Conservation (phyloP, 257 asterid genomes). For the Solanum piurae region DNA sequence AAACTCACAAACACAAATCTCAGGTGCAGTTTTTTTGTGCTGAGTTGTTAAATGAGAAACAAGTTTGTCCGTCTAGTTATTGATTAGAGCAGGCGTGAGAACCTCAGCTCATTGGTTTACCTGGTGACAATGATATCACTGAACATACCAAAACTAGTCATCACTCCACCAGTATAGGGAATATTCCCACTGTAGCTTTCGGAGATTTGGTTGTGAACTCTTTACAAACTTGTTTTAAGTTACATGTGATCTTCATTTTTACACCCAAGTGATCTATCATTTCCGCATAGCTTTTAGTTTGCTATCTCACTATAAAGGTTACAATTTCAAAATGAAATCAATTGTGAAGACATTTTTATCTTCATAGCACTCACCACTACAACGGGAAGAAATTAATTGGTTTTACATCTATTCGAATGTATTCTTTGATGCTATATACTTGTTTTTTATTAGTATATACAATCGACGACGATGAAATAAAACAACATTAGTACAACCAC, state of each 20-base stretch:
- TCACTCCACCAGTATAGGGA: background rate
- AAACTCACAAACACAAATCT: background rate
- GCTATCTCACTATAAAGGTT: background rate
- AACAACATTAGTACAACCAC: background rate
- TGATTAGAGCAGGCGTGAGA: background rate
- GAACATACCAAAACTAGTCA: background rate
- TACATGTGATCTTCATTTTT: background rate
- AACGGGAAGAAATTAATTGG: background rate
- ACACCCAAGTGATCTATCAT: background rate
- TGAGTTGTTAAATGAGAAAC: background rate
- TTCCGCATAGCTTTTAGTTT: background rate
- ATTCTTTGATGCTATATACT: background rate
- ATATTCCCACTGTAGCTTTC: background rate
- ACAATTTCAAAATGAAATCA: background rate
- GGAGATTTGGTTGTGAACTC: background rate
- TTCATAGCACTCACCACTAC: background rate
- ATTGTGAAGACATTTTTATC: background rate
- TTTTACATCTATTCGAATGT: background rate
- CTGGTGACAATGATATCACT: background rate
- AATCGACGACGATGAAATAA: background rate
- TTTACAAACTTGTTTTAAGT: background rate
- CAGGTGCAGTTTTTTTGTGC: background rate
- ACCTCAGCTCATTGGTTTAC: background rate
- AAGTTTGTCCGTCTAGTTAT: background rate
- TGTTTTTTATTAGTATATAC: background rate